Evolutionary conservation across 768 basidiomycete genomes (phyloP).

Genomic region (Cyclocybe cylindracea): DNA sequence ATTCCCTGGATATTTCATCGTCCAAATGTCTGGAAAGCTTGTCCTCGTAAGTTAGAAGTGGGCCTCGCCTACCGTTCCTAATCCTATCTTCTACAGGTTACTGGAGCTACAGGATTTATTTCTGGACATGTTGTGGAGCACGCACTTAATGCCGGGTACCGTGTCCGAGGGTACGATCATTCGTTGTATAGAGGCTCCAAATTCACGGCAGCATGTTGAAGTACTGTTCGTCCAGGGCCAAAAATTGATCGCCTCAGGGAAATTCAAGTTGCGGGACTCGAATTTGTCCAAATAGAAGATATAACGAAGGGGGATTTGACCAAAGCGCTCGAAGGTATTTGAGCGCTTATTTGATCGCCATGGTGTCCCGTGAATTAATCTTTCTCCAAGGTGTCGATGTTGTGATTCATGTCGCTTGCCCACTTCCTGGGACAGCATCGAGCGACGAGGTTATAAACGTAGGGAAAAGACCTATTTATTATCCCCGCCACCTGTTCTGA

Average conservation of each 20-base stretch:
- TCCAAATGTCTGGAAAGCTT: no score
- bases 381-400: conserved; percentile 38
- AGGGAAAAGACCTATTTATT: background rate
- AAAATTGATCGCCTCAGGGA: conserved; percentile 22
- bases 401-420: conserved; percentile 44
- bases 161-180: conserved; percentile 33
- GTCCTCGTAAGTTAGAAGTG: no score
- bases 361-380: conserved; percentile 3
- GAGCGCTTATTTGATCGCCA: no score
- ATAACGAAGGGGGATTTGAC: conserved; percentile 37
- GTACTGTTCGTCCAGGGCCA: conserved; percentile 18
- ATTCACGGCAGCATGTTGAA: background rate
- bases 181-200: background rate
- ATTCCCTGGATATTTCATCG: no score
- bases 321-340: conserved; percentile 39
- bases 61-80: no score
- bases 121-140: conserved; percentile 36
- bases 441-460: conserved; percentile 22
- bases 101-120: conserved; percentile 38
- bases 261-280: conserved; percentile 25
- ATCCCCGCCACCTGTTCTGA: background rate
- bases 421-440: conserved; percentile 23
- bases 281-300: conserved; percentile 27
- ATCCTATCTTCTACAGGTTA: conserved; percentile 26
- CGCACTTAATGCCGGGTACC: conserved; percentile 32